Evolutionary conservation across 176 grass and related monocot genomes (phyloP), one percentile per base, ranked within the genome.

Genomic region (Triticum turgidum): DNA sequence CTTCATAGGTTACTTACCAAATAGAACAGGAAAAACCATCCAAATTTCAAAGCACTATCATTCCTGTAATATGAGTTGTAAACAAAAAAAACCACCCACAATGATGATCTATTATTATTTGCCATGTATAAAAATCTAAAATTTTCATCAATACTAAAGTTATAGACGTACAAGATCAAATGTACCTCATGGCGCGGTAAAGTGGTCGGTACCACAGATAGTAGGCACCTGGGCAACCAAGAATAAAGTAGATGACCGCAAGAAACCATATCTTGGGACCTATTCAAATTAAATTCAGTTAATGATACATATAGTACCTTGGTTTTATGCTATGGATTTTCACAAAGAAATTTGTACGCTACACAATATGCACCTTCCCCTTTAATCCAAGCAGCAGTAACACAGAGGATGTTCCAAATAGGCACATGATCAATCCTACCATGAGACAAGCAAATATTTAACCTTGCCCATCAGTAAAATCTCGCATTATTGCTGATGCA

Each of bases 251-350:
- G 85, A 95, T 90, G 72, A 92, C 66, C 5, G 88, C 88, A 59
- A 95, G 88, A 72, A 95, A 92, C 93, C 93, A 95, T 41, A 95
- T 90, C 90, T 90, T 95, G 81, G 91, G 86, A 82, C 90, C 93
- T 95, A 69, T 15, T 61, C 7, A 87, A 17, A 39, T 70, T n/a
- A 21, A 65, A 37, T 29, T 7, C 42, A 29, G 54, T 49, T 41
- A 51, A 78, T 73, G 82, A 52, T 54, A 62, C 37, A 62, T 59
- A 84, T 21, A 74, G 17, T 35, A 61, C 22, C 51, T 61, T 18
- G 9, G 25, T 61, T 45, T 32, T 75, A 12, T 74, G 56, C 4
- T 84, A 12, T 84, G 63, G 37, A 47, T 14, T 37, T 42, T 5
- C 1, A 59, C 4, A 44, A 73, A 13, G 11, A 73, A 42, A 44